A percentile compares a stretch with the other conserved stretches of the same genome.
Conservation (phyloP, 805 yeast genomes). For the Wickerhamiella alocasiicola region DNA sequence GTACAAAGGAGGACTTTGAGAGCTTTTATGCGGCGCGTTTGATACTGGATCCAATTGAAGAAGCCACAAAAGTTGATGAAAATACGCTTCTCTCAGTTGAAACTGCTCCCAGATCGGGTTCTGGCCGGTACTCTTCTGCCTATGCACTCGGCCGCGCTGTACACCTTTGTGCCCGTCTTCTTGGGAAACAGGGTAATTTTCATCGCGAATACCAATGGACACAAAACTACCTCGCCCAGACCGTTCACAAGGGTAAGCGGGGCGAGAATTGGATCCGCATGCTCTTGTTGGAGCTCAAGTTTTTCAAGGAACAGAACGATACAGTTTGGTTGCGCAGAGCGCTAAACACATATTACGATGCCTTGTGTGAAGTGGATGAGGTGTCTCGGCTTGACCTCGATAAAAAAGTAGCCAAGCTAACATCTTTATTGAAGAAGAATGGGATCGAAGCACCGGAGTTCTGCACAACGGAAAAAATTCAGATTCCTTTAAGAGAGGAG, state of each 20-base stretch:
- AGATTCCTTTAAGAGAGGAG: constrained; percentile 8
- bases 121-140: constrained; percentile 17
- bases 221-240: constrained; percentile 17
- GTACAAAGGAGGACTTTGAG: constrained; percentile 11
- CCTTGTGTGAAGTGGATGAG: constrained; percentile 17
- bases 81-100: neutral
- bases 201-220: constrained; percentile 20
- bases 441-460: constrained; percentile 10
- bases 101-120: neutral
- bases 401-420: constrained; percentile 20
- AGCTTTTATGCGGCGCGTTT: constrained; percentile 18
- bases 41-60: constrained; percentile 17
- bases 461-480: neutral
- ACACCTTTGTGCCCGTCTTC: constrained; percentile 17
- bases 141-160: constrained; percentile 20
- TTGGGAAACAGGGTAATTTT: constrained; percentile 17
- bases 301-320: constrained; percentile 17
- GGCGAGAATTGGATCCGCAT: constrained; percentile 20
- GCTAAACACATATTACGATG: constrained; percentile 23
- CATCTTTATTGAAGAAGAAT: constrained; percentile 14
- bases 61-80: constrained; percentile 7
- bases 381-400: constrained; percentile 19
- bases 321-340: constrained; percentile 21
- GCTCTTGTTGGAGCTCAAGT: constrained; percentile 20
- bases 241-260: constrained; percentile 16